Base-by-base conservation (phyloP, 1,284 basidiomycete genomes). In the Puccinia coronata region DNA sequence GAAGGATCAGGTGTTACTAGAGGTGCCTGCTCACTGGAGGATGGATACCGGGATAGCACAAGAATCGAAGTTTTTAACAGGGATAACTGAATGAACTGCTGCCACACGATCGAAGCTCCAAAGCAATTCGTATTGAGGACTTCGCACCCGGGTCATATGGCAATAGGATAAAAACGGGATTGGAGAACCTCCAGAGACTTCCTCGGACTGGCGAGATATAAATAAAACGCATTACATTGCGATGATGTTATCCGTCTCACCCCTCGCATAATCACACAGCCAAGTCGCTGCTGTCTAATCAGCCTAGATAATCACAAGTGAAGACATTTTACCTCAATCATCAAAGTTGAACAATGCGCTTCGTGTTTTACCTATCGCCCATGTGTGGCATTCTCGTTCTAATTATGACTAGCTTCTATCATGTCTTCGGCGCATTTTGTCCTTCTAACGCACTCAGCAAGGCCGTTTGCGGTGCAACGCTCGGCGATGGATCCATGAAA, bases 91-190 rank as follows among this genome's bases (percentile, higher is more conserved):
- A 18, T 34, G 31, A 61, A 61, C 18, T 34, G 57, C 31, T 61
- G 16, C 57, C 14, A 31, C 28, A 61, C 49, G 49, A 51, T 51
- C 49, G 49, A 61, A 11, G 57, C 9, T 34, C 16, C 1, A 4
- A 61, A 61, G 57, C 25, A 34, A 43, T n/a, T n/a, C n/a, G 43
- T 43, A 36, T 61, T 61, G 25, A 61, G 57, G 31, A 61, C 57
- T 31, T 61, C 57, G 57, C 57, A 34, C 11, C 57, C 57, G 57
- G 31, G 20, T 43, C 43, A n/a, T n/a, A n/a, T n/a, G n/a, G n/a
- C n/a, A n/a, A n/a, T 31, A 16, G 2, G 57, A 14, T 61, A 31
- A 34, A 34, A 34, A 61, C 57, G 3, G n/a, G 25, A 25, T 28
- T 57, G 55, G 55, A 31, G 23, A 57, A 5, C 18, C 25, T 28